Evolutionary conservation across 75 land plant species (phyloP).

Genomic region (Azolla pinnata): DNA sequence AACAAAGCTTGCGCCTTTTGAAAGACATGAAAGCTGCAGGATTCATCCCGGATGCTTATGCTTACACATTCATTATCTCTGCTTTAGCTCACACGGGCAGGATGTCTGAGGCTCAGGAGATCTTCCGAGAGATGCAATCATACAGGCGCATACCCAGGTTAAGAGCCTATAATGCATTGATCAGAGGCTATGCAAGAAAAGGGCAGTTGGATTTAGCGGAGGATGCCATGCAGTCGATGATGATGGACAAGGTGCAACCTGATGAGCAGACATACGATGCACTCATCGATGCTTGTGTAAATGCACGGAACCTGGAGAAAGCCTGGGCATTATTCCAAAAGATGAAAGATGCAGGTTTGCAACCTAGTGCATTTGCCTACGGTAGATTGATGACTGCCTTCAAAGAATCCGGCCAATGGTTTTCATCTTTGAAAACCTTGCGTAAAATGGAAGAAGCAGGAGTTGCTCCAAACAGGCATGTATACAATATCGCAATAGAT

Average conservation of each 20-base stretch:
- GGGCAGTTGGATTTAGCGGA: slow-evolving; percentile 64
- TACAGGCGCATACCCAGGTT: slow-evolving; percentile 40
- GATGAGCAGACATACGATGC: slow-evolving; percentile 58
- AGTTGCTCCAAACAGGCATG: slow-evolving; percentile 58
- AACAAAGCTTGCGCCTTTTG: slow-evolving; percentile 31
- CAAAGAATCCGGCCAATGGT: slow-evolving; percentile 74
- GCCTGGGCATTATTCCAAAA: slow-evolving; percentile 51
- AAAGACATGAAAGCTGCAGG: slow-evolving; percentile 50
- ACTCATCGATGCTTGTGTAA: slow-evolving; percentile 63
- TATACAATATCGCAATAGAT: slow-evolving; percentile 85
- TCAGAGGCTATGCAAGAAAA: slow-evolving; percentile 58
- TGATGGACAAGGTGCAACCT: slow-evolving; percentile 37
- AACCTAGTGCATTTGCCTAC: slow-evolving; percentile 57
- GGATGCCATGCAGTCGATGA: slow-evolving; percentile 34
- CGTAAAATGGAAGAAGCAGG: slow-evolving; percentile 64
- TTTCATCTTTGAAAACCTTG: slow-evolving; percentile 48
- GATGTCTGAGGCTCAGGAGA: slow-evolving; percentile 63
- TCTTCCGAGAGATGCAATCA: slow-evolving; percentile 68
- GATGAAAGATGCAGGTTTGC: slow-evolving; percentile 49
- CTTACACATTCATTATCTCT: slow-evolving; percentile 43
- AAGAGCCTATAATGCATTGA: slow-evolving; percentile 68
- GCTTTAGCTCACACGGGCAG: slow-evolving; percentile 50
- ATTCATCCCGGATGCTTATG: slow-evolving; percentile 31
- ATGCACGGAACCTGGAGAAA: slow-evolving; percentile 67
- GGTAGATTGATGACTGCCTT: slow-evolving; percentile 58